These are phyloP conservation scores for Phallus indusiatus DNA, from an alignment of 768 basidiomycete species.

Conservation along the genomic window DNA sequence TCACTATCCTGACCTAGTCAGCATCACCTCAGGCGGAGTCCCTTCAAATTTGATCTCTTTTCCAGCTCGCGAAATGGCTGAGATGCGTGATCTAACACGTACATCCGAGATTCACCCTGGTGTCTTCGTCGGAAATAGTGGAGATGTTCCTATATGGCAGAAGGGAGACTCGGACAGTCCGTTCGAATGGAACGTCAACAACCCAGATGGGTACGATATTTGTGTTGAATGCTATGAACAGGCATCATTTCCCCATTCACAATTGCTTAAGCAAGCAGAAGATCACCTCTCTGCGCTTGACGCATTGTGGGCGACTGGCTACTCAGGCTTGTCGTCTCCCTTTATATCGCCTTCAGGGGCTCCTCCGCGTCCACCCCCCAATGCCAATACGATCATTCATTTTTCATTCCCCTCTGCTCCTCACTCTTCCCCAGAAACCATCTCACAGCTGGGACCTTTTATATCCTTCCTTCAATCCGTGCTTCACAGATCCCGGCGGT, in stretches of 20 bases:
- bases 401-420: constrained; percentile 69
- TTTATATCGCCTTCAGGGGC: constrained; percentile 17
- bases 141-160: constrained; percentile 22
- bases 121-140: constrained; percentile 26
- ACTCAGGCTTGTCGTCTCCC: constrained; percentile 19
- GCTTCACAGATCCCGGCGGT: constrained; percentile 36
- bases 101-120: constrained; percentile 65
- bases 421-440: constrained; percentile 39
- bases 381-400: constrained; percentile 63
- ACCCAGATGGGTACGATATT: constrained; percentile 62
- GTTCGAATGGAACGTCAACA: constrained; percentile 30
- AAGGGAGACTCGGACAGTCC: constrained; percentile 15
- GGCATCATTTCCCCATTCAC: constrained; percentile 60
- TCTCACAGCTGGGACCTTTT: constrained; percentile 51
- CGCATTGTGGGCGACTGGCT: constrained; percentile 45
- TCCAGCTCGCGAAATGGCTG: constrained; percentile 74
- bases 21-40: constrained; percentile 20
- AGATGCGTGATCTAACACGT: constrained; percentile 81
- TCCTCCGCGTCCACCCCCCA: constrained; percentile 59
- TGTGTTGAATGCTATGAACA: constrained; percentile 84
- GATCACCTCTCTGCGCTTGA: constrained; percentile 65
- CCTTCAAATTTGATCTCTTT: constrained; percentile 45
- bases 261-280: constrained; percentile 64
- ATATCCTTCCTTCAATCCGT: constrained; percentile 55
- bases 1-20: constrained; percentile 23